A percentile compares a stretch with the other conserved stretches of the same genome.
These are phyloP conservation scores for Plasmodium cynomolgi DNA, from an alignment of 169 alveolate genomes.

Conservation along the genomic window DNA sequence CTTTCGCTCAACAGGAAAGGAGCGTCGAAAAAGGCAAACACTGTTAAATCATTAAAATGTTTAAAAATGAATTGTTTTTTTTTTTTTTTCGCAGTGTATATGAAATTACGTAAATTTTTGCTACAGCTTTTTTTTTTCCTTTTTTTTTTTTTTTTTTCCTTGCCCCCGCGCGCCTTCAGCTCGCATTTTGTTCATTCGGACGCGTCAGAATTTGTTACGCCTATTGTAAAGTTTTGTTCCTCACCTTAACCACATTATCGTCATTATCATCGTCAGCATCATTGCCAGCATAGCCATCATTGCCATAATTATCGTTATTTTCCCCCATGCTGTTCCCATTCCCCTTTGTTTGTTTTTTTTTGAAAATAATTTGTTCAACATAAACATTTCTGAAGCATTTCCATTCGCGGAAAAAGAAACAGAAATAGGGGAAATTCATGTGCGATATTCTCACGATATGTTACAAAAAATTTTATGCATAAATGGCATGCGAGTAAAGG, in stretches of 20 bases:
- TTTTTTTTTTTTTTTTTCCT: background rate
- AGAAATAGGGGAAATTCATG: background rate
- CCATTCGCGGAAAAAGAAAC: background rate
- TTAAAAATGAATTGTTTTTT: background rate
- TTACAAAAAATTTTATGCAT: background rate
- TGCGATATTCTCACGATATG: background rate
- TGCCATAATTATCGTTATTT: background rate
- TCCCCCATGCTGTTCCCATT: background rate
- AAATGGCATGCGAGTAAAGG: background rate
- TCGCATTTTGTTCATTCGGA: slow-evolving; percentile 8
- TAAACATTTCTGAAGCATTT: background rate
- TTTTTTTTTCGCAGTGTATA: background rate
- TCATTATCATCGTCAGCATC: background rate
- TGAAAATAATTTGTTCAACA: background rate
- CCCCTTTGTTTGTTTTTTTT: background rate
- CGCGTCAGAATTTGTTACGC: slow-evolving; percentile 1
- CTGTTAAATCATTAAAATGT: background rate
- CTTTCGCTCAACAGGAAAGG: background rate
- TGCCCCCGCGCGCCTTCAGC: background rate
- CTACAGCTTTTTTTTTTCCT: background rate
- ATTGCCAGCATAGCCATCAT: background rate
- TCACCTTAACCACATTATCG: background rate
- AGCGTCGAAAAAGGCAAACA: background rate
- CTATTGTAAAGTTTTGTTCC: background rate
- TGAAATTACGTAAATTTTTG: background rate